Conservation (phyloP, 108 stramenopile genomes). For the Bacterosira constricta region DNA sequence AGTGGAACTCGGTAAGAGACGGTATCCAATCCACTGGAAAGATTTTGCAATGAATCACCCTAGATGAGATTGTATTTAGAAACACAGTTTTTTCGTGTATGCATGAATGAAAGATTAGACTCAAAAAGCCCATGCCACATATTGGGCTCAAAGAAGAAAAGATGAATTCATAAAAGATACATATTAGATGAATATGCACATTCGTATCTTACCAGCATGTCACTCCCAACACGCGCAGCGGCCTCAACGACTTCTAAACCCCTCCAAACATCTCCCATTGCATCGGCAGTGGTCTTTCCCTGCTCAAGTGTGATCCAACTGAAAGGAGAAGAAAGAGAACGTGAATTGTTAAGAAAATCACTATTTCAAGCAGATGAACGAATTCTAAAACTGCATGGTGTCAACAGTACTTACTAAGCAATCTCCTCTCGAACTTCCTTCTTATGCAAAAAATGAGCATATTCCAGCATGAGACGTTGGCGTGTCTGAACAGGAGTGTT, state of each 20-base stretch:
- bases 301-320: slow-evolving; percentile 72
- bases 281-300: slow-evolving; percentile 79
- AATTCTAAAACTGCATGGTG: too few species aligned
- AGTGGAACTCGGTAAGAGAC: slow-evolving; percentile 90
- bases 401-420: slow-evolving; percentile 41
- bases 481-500: slow-evolving; percentile 66
- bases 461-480: slow-evolving; percentile 69
- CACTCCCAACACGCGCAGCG: slow-evolving; percentile 32
- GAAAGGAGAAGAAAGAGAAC: neutral
- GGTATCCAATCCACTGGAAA: slow-evolving; percentile 80
- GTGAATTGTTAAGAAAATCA: neutral
- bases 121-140: neutral
- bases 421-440: slow-evolving; percentile 57
- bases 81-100: too few species aligned
- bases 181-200: too few species aligned
- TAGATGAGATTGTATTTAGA: neutral
- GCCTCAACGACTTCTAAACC: slow-evolving; percentile 96
- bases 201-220: slow-evolving; percentile 35
- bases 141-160: too few species aligned
- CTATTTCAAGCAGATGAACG: neutral
- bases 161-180: too few species aligned
- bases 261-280: slow-evolving; percentile 93
- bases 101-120: neutral
- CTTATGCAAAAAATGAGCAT: slow-evolving; percentile 58
- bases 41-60: slow-evolving; percentile 87